Evolutionary conservation across 73 alveolate species (phyloP).

Genomic region (Stentor coeruleus): DNA sequence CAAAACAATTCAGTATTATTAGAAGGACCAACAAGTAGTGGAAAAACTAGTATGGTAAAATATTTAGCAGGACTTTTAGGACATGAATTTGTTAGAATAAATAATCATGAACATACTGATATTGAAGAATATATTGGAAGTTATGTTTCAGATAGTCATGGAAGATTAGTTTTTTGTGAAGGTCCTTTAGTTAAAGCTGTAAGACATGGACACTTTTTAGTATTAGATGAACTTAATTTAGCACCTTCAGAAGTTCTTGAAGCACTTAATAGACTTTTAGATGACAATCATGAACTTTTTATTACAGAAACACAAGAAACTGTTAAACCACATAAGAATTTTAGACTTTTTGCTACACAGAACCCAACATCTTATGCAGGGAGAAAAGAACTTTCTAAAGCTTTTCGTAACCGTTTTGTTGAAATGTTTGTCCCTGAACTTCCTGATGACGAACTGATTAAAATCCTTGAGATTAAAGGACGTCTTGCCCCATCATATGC

Average conservation of each 20-base stretch:
- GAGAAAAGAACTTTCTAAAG: constrained; percentile 95
- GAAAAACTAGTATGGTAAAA: constrained; percentile 96
- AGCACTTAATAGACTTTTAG: constrained; percentile 96
- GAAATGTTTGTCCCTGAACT: constrained; percentile 69
- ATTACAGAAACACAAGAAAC: constrained; percentile 91
- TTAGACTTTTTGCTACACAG: constrained; percentile 98
- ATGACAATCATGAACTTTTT: constrained; percentile 97
- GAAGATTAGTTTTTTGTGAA: constrained; percentile 84
- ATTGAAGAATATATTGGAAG: constrained; percentile 93
- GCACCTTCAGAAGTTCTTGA: constrained; percentile 96
- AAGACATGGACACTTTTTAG: constrained; percentile 88
- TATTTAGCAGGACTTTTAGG: constrained; percentile 87
- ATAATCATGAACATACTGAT: constrained; percentile 99
- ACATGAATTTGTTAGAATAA: constrained; percentile 92
- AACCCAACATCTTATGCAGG: constrained; percentile 99
- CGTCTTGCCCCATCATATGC: constrained; percentile 79
- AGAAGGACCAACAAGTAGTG: constrained; percentile 99
- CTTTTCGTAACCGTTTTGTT: constrained; percentile 68
- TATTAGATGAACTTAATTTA: constrained; percentile 90
- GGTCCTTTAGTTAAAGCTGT: constrained; percentile 94
- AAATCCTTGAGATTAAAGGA: constrained; percentile 87
- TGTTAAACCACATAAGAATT: constrained; percentile 94
- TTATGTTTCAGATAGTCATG: constrained; percentile 80
- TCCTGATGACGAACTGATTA: constrained; percentile 89
- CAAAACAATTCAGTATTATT: constrained; percentile 91